Evolutionary conservation across 768 basidiomycete genomes (phyloP), one percentile per base, ranked within the genome.

Genomic region (Tulasnella calospora): DNA sequence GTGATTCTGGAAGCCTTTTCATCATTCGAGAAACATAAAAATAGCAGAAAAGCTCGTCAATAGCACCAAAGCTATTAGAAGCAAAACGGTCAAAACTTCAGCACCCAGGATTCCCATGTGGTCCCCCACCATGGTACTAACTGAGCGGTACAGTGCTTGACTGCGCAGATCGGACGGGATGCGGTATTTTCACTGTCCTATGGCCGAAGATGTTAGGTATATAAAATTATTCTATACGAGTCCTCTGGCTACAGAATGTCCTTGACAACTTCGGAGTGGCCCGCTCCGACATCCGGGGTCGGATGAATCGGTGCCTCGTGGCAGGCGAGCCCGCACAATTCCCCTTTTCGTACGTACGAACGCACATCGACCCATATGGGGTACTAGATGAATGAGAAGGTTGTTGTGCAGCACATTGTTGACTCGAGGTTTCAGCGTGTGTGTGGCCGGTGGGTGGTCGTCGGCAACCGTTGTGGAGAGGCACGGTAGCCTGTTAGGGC

Each of bases 41-140:
- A 44, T 15, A 15, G 41, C 9, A 10, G 6, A 8, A 44, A 44
- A 8, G 41, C 5, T 44, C n/a, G n/a, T n/a, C n/a, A 44, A 8
- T 44, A 44, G 5, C 41, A 44, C 13, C 9, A 51, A 51, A 51
- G 47, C 47, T 23, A 19, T 19, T 13, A 55, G 23, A 71, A 35
- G 33, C 13, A 7, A 33, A 30, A 51, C 33, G n/a, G 41, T 30
- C 27, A 67, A 76, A 67, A 67, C 75, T 76, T 61, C 75, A 61
- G 75, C 75, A 76, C 75, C 57, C 57, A 76, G 75, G 75, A 61
- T 76, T 76, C 75, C 75, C 75, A 76, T 76, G 57, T 76, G 73
- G 73, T 74, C 73, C 73, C 46, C 73, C 46, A 74, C 46, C 35
- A 55, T 75, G 75, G 75, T 76, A 69, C 75, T 76, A 61, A 76